A percentile compares a stretch with the other conserved stretches of the same genome.
These are phyloP conservation scores for Boehmeria nivea DNA, from an alignment of 306 rosid genomes.

Conservation along the genomic window DNA sequence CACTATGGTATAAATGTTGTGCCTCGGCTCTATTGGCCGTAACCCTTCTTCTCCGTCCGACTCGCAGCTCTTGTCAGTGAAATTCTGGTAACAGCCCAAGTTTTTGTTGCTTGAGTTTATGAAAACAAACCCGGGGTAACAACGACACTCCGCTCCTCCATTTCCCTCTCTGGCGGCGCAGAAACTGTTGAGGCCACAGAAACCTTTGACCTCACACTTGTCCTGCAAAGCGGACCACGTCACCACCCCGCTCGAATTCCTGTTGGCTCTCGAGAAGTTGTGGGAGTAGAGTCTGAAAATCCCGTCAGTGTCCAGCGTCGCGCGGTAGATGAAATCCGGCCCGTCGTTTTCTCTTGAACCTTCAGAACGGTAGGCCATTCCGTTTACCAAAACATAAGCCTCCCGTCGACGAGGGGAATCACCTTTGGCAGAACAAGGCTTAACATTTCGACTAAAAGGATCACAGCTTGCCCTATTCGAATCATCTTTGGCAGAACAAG, in stretches of 20 bases:
- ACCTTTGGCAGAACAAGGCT: too few species aligned
- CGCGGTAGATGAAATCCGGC: constrained; percentile 8
- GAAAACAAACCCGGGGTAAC: constrained; percentile 12
- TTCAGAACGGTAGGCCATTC: too few species aligned
- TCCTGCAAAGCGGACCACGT: neutral
- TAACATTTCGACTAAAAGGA: too few species aligned
- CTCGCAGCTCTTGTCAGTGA: neutral
- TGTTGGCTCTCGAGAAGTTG: neutral
- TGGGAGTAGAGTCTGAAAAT: constrained; percentile 13
- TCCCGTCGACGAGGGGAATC: too few species aligned
- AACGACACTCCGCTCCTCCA: neutral
- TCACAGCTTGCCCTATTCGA: too few species aligned
- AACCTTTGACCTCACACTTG: neutral
- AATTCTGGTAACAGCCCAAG: constrained; percentile 2
- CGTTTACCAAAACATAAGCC: neutral
- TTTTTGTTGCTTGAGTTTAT: neutral
- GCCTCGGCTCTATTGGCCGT: too few species aligned
- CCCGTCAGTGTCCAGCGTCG: constrained; percentile 12
- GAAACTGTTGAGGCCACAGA: constrained; percentile 21
- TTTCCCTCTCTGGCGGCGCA: neutral
- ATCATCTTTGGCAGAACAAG: too few species aligned
- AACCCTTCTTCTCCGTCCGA: constrained; percentile 24
- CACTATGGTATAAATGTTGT: too few species aligned
- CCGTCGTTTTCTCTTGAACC: too few species aligned
- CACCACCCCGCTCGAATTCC: too few species aligned